Percentiles rank a stretch among this genome's conserved stretches.
These are phyloP conservation scores for Pyrus hybrid DNA, from an alignment of 331 rosid species.

Conservation along the genomic window DNA sequence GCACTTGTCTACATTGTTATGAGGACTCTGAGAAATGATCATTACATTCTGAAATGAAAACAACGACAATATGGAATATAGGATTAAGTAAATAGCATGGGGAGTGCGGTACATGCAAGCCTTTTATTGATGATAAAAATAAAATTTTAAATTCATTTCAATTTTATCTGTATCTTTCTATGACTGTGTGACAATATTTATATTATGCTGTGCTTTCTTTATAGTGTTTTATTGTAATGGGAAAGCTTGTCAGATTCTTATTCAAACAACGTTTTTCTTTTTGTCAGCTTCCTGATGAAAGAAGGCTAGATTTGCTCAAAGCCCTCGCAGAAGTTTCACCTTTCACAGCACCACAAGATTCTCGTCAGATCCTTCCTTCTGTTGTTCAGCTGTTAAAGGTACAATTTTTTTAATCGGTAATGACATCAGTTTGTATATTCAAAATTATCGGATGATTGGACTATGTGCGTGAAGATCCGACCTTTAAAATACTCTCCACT, in stretches of 20 bases:
- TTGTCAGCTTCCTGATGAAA: constrained; percentile 83
- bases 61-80: not conserved
- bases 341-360: constrained; percentile 81
- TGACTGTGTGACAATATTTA: not conserved
- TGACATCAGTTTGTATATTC: not conserved
- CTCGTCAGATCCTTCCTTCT: constrained; percentile 97
- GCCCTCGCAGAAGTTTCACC: constrained; percentile 94
- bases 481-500: not conserved
- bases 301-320: constrained; percentile 87
- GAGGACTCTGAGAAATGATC: not conserved
- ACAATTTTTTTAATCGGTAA: not conserved
- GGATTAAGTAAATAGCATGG: not conserved
- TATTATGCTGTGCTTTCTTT: not conserved
- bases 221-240: not conserved
- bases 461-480: not conserved
- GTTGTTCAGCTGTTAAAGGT: constrained; percentile 89
- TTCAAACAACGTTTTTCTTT: constrained; percentile 13
- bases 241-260: not conserved
- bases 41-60: not conserved
- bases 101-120: not conserved
- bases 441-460: not conserved
- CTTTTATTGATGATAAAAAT: not conserved
- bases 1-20: not conserved
- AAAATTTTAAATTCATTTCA: not conserved
- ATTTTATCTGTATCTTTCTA: not conserved